phyloP scores from a whole-genome alignment of 2,329 filamentous ascomycete genomes.

The Ophiostoma sp. region DNA sequence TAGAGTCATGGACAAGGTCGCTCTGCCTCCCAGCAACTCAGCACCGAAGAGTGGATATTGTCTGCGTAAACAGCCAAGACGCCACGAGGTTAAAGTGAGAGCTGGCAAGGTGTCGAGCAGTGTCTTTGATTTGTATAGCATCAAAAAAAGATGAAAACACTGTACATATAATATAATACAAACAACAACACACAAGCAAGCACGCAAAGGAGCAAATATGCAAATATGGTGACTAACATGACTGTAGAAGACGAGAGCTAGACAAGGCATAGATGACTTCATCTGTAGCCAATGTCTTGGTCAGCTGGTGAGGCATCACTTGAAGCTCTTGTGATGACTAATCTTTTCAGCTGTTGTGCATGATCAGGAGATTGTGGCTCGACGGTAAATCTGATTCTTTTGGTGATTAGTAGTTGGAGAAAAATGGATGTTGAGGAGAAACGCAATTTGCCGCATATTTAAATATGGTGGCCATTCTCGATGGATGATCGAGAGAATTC shows the following conservation, averaged over 20 bases:
- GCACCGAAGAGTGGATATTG: conserved; percentile 59
- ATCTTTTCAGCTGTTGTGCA: background rate
- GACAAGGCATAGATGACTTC: background rate
- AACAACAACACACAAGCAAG: conserved; percentile 19
- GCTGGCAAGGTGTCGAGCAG: conserved; percentile 60
- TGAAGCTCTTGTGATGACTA: background rate
- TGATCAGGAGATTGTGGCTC: background rate
- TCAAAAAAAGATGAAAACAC: conserved; percentile 31
- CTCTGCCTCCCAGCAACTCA: conserved; percentile 59
- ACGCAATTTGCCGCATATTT: background rate
- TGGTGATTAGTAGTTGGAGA: background rate
- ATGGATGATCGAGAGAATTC: background rate
- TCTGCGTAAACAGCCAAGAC: conserved; percentile 16
- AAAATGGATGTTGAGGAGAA: background rate
- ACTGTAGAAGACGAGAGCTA: background rate
- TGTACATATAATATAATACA: conserved; percentile 14
- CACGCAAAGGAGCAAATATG: background rate
- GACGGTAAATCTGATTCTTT: background rate
- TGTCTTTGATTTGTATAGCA: conserved; percentile 30
- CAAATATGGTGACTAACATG: background rate
- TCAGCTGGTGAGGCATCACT: background rate
- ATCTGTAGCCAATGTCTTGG: background rate
- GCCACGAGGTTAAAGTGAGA: conserved; percentile 69
- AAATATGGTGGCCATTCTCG: background rate
- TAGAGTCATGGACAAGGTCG: background rate